A percentile compares a stretch with the other conserved stretches of the same genome.
These are phyloP conservation scores for Polyplosphaeria fusca DNA, from an alignment of 495 filamentous ascomycete genomes.

Conservation along the genomic window DNA sequence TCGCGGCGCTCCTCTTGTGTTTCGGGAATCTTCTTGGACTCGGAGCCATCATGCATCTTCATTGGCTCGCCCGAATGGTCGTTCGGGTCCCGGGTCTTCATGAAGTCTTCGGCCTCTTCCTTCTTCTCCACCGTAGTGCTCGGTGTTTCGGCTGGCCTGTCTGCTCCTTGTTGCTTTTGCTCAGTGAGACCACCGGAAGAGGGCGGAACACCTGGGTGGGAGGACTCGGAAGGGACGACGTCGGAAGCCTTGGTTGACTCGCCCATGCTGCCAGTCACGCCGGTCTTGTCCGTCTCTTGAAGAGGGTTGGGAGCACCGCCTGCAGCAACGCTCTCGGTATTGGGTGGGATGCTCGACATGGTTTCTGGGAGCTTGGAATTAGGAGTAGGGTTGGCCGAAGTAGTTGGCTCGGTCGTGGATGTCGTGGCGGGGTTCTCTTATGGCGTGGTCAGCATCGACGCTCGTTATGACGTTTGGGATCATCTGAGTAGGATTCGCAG, in stretches of 20 bases:
- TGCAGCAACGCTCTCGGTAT: constrained; percentile 8
- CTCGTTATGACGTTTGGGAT: background rate
- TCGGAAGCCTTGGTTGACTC: constrained; percentile 3
- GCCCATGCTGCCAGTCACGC: constrained; percentile 21
- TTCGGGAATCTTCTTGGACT: constrained; percentile 14
- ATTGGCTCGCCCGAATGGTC: constrained; percentile 33
- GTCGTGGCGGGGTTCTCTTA: constrained; percentile 6
- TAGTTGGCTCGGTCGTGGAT: background rate
- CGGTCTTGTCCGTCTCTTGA: constrained; percentile 32
- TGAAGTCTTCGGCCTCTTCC: constrained; percentile 25
- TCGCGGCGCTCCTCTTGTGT: constrained; percentile 36
- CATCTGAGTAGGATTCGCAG: background rate
- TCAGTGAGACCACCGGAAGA: constrained; percentile 14
- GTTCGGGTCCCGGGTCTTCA: constrained; percentile 29
- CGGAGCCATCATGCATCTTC: constrained; percentile 33
- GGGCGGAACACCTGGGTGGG: constrained; percentile 29
- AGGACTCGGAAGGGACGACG: constrained; percentile 23
- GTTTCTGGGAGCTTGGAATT: constrained; percentile 1
- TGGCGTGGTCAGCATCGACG: no score
- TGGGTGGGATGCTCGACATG: background rate
- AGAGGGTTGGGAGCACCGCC: constrained; percentile 21
- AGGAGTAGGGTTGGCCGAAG: background rate
- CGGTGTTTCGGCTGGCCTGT: constrained; percentile 34
- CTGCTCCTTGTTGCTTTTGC: constrained; percentile 44
- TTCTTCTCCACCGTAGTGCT: constrained; percentile 24